Conservation (phyloP, 2,329 filamentous ascomycete species). For the Exophiala sp. region DNA sequence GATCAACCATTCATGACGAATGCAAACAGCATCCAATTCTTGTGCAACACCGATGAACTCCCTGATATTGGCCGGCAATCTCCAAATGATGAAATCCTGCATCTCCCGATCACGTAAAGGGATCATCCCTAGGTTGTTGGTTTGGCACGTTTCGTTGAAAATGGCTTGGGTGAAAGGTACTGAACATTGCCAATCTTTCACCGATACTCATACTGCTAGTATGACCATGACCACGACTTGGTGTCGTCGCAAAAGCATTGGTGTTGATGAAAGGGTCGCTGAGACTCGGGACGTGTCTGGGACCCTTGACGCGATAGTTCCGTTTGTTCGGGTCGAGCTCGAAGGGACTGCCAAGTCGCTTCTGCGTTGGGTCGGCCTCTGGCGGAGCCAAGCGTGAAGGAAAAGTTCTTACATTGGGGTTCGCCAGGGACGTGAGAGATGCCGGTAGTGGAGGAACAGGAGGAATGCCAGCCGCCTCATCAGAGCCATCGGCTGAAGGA, state of each 20-base stretch:
- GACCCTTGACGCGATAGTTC: conserved; percentile 33
- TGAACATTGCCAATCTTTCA: conserved; percentile 24
- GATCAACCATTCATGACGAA: too few species aligned
- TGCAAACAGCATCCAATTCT: too few species aligned
- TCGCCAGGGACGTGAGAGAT: conserved; percentile 20
- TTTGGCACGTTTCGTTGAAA: conserved; percentile 11
- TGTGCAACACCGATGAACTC: too few species aligned
- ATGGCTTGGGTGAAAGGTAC: conserved; percentile 20
- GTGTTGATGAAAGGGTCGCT: conserved; percentile 43
- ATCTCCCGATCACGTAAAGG: conserved; percentile 15
- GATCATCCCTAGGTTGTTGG: conserved; percentile 18
- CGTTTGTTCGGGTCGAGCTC: conserved; percentile 37
- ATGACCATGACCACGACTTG: conserved; percentile 16
- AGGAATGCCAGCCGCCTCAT: conserved; percentile 19
- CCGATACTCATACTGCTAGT: conserved; percentile 23
- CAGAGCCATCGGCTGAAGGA: conserved; percentile 26
- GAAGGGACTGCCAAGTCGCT: conserved; percentile 48
- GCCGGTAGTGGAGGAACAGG: conserved; percentile 23
- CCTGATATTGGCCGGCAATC: too few species aligned
- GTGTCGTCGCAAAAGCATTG: conserved; percentile 21
- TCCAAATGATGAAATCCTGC: not conserved
- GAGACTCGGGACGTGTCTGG: conserved; percentile 41
- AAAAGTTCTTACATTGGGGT: conserved; percentile 18
- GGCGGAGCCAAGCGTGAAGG: conserved; percentile 32
- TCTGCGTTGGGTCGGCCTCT: conserved; percentile 38